phyloP scores from a whole-genome alignment of 345 rosid species.

The Trapa incisa region DNA sequence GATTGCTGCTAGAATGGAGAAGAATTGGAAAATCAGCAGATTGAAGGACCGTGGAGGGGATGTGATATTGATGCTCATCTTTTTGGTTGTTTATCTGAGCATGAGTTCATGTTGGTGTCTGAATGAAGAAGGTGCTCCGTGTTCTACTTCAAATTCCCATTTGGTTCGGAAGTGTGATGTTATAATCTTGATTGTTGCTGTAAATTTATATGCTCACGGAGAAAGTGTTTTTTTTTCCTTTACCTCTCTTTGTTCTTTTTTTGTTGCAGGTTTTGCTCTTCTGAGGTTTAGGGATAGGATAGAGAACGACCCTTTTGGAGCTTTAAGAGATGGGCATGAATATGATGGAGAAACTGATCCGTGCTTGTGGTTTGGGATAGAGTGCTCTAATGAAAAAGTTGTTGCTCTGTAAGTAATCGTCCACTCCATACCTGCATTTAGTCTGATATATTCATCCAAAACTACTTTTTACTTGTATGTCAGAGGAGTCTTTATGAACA shows the following conservation, averaged over 20 bases:
- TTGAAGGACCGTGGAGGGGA: conserved; percentile 13
- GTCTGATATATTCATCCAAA: too few relatives aligned
- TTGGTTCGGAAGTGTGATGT: not conserved
- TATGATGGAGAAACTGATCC: conserved; percentile 25
- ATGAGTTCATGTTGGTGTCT: conserved; percentile 29
- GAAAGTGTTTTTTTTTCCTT: not conserved
- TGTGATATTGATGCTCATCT: conserved; percentile 13
- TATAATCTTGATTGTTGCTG: not conserved
- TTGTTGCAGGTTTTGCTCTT: conserved; percentile 33
- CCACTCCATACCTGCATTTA: not conserved
- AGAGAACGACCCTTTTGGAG: conserved; percentile 37
- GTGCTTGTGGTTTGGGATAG: conserved; percentile 44
- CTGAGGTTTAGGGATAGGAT: conserved; percentile 26
- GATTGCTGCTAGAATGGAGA: conserved; percentile 13
- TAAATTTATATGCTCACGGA: conserved; percentile 2
- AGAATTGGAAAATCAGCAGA: conserved; percentile 20
- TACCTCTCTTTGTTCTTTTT: conserved; percentile 5
- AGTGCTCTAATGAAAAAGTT: conserved; percentile 35
- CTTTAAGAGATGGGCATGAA: conserved; percentile 29
- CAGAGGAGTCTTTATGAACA: not conserved
- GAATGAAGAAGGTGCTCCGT: conserved; percentile 43
- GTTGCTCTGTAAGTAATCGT: conserved; percentile 27
- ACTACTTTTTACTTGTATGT: conserved; percentile 22
- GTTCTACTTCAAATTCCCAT: conserved; percentile 1
- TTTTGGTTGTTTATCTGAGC: conserved; percentile 14